Evolutionary conservation across 2,329 filamentous ascomycete genomes (phyloP), one percentile per base, ranked within the genome.

Genomic region (Incumbomyces delicatus): DNA sequence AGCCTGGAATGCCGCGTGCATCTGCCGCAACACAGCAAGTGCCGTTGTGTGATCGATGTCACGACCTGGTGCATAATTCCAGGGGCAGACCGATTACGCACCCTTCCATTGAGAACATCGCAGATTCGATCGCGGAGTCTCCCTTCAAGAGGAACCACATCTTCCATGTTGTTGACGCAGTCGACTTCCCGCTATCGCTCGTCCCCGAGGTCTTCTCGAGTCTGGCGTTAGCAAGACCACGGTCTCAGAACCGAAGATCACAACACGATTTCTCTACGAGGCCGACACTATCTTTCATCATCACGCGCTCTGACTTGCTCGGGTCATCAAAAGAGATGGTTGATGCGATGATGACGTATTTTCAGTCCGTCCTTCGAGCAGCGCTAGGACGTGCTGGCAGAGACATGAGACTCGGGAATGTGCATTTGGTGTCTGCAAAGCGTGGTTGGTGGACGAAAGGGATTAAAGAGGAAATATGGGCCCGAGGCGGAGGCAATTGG

Each of bases 131-230:
- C 44, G 76, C 82, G 44, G 87, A 94, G 64, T 94, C 90, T 1
- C 89, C 89, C 0, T 82, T 94, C 66, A 85, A 85, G 61, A 78
- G 85, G 61, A 96, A 98, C 59, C 87, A 95, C 65, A 82, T 98
- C 51, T 98, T 96, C 62, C 92, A 98, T 65, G 75, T 98, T 20
- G 71, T 98, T 17, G 92, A 98, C 60, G 90, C 92, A 2, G 92
- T 89, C 50, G 92, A 98, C 65, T 96, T 98, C 54, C 92, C 92
- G 16, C 85, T 98, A 77, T 95, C 92, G 1, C 68, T 98, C 12
- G 73, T 96, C 3, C 86, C 87, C 1, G 78, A 81, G 37, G 76
- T 98, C 8, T 77, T 84, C 50, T 70, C 77, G 6, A 70, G 87
- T 1, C 72, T 95, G 1, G 73, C 81, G 30, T 71, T 88, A 8